Base-by-base conservation (phyloP, 2,329 filamentous ascomycete genomes). In the Hypoxylon sp. region DNA sequence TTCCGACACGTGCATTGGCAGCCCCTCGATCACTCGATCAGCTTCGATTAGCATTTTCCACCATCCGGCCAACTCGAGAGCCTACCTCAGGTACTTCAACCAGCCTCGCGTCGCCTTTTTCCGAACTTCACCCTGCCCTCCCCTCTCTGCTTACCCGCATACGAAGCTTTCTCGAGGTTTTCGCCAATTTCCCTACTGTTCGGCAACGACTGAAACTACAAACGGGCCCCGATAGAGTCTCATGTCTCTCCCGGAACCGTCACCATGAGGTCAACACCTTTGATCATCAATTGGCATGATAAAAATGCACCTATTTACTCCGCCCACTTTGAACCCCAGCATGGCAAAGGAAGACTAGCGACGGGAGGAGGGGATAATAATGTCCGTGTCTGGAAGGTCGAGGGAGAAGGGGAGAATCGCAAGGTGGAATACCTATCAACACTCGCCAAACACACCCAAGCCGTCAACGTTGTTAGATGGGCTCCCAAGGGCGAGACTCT, bases 221-320 rank as follows among this genome's bases (percentile, higher is more conserved):
- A 30, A 56, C 66, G 67, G 13, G 49, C 56, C 22, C 20, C 28
- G 17, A 22, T 3, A 39, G 3, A 59, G 13, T 65, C 48, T 28
- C 64, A 71, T 72, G 65, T 67, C 70, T 69, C 60, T 41, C 28
- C 46, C 64, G 46, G 54, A 62, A 44, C 67, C 72, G 74, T 75
- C 79, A 83, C 79, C 77, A 99, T 99, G 95, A 98, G 97, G 87
- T 94, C 93, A 76, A 90, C 93, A 75, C 94, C 95, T 72, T 86
- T 99, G 72, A 94, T 98, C 76, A 94, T 99, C 81, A 93, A 96
- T 84, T 99, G 95, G 95, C 96, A 99, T 80, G 92, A 97, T 79
- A 92, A 97, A 76, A 97, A 96, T 81, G 89, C 92, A 73, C 95
- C 95, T 62, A 94, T 99, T 77, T 99, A 98, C 82, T 97, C 94